These are phyloP conservation scores for Perkinsus olseni DNA, from an alignment of 169 alveolate species.

Conservation along the genomic window DNA sequence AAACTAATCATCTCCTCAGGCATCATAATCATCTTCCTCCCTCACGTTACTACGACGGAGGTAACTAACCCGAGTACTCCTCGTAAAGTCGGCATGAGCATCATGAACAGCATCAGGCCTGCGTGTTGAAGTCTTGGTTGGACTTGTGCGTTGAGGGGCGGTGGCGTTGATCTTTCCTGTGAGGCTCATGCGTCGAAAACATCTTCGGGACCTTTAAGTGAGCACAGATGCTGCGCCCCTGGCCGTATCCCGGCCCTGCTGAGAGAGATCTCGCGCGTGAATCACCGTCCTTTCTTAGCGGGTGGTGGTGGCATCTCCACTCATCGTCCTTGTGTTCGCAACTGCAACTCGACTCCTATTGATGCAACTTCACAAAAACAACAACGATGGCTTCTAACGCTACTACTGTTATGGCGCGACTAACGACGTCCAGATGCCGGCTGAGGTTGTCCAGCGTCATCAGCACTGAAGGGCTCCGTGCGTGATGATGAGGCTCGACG, in stretches of 20 bases:
- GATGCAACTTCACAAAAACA: not conserved
- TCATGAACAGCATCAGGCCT: not conserved
- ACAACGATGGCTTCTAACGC: not conserved
- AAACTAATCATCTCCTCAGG: not conserved
- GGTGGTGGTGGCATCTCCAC: not conserved
- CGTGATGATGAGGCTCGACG: not conserved
- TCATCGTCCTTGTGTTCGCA: not conserved
- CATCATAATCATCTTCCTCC: not conserved
- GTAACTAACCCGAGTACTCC: too few species aligned
- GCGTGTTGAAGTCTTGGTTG: not conserved
- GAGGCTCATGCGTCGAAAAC: too few species aligned
- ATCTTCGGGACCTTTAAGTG: too few species aligned
- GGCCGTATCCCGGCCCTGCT: not conserved
- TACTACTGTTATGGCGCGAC: not conserved
- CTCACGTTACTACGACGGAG: not conserved
- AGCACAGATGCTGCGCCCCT: too few species aligned
- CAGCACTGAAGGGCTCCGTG: not conserved
- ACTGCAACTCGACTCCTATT: not conserved
- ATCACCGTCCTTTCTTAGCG: not conserved
- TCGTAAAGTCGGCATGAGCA: not conserved
- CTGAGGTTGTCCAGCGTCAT: not conserved
- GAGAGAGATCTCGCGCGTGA: not conserved
- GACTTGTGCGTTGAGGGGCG: not conserved
- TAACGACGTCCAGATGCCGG: not conserved
- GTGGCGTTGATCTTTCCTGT: not conserved